A percentile compares a stretch with the other conserved stretches of the same genome.
These are phyloP conservation scores for Lignosus rhinocerotis DNA, from an alignment of 1,284 basidiomycete species.

Conservation along the genomic window DNA sequence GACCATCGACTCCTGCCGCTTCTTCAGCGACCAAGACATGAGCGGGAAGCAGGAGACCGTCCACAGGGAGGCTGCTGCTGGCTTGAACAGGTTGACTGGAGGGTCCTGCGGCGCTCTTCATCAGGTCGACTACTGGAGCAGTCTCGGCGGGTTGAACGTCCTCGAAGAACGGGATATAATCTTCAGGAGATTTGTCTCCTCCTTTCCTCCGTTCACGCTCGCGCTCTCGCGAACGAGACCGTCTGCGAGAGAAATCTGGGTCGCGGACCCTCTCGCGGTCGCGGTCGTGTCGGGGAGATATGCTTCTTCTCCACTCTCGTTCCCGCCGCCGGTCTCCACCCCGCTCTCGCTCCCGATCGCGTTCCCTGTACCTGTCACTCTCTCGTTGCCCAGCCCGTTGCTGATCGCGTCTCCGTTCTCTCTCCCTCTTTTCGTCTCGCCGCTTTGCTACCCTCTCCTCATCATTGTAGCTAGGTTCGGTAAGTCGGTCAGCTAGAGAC, in stretches of 20 bases:
- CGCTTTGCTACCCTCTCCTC: not conserved
- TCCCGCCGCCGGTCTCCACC: not conserved
- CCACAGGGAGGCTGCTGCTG: not conserved
- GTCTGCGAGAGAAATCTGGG: conserved; percentile 8
- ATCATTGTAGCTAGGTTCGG: not conserved
- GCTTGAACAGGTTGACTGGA: not conserved
- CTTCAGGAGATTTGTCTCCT: conserved; percentile 2
- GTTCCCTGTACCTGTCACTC: conserved; percentile 1
- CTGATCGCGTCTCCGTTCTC: not conserved
- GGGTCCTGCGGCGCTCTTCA: conserved; percentile 4
- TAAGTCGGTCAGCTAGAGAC: conserved; percentile 4
- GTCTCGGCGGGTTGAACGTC: conserved; percentile 46
- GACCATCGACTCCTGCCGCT: conserved; percentile 36
- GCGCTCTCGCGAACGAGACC: conserved; percentile 18
- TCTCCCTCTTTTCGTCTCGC: not conserved
- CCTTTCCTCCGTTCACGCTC: conserved; percentile 12
- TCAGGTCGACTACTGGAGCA: conserved; percentile 13
- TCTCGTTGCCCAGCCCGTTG: not conserved
- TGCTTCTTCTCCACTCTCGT: conserved; percentile 12
- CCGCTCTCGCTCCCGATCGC: conserved; percentile 1
- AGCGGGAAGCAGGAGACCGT: conserved; percentile 54
- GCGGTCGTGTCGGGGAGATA: conserved; percentile 10
- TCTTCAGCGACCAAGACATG: conserved; percentile 60
- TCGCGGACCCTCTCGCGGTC: conserved; percentile 11
- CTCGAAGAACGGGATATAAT: conserved; percentile 44